These are phyloP conservation scores for Aquilaria yunnanensis DNA, from an alignment of 345 rosid genomes.

Conservation along the genomic window DNA sequence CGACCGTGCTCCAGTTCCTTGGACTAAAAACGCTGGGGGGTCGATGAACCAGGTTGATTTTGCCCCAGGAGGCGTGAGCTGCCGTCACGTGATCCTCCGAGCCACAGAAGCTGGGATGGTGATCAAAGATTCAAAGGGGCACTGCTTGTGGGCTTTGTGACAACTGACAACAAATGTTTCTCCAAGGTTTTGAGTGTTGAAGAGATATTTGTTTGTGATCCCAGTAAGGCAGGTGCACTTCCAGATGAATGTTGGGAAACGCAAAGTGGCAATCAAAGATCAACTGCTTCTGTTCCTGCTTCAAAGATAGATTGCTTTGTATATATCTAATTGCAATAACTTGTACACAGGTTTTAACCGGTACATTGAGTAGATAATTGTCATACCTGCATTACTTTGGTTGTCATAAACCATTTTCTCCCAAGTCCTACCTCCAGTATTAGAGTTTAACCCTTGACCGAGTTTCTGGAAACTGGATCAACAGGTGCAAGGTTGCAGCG, in stretches of 20 bases:
- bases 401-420: no score
- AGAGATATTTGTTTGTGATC: slow-evolving; percentile 42
- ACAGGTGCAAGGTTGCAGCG: no score
- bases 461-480: no score
- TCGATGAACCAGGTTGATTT: slow-evolving; percentile 67
- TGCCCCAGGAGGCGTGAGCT: slow-evolving; percentile 51
- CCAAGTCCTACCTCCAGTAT: no score
- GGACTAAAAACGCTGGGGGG: slow-evolving; percentile 51
- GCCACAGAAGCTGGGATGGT: slow-evolving; percentile 49
- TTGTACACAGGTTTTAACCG: no score
- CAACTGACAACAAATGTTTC: slow-evolving; percentile 21
- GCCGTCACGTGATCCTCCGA: slow-evolving; percentile 66
- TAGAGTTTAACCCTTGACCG: no score
- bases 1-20: slow-evolving; percentile 51
- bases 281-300: slow-evolving; percentile 32
- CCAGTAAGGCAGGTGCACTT: slow-evolving; percentile 59
- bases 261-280: slow-evolving; percentile 61
- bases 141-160: slow-evolving; percentile 56
- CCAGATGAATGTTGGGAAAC: slow-evolving; percentile 58
- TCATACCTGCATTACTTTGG: no score
- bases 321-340: no score
- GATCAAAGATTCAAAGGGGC: slow-evolving; percentile 30
- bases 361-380: no score
- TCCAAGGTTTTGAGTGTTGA: slow-evolving; percentile 39
- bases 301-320: no score